Base-by-base conservation (phyloP, 768 basidiomycete species). In the Chiua virens region DNA sequence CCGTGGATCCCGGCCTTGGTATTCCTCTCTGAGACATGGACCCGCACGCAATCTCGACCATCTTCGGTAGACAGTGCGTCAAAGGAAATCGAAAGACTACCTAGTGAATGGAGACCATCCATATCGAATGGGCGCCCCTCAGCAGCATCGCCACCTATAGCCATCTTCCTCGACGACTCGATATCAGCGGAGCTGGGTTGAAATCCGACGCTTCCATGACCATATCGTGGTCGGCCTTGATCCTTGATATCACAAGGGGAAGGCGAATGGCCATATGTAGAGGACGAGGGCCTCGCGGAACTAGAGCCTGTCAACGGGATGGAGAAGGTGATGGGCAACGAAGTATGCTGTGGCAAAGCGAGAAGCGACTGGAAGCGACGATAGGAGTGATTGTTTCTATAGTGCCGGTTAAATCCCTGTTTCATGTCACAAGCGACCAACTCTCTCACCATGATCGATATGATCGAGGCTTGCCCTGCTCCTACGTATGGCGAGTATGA, bases 331-430 rank as follows among this genome's bases (percentile, higher is more conserved):
- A 80, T 76, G 43, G 82, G 81, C 13, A 82, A 59, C 22, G 79
- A 60, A 20, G 77, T 73, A 54, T 84, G 81, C 54, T 81, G 71
- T 44, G 85, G 79, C 71, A 87, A 74, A 20, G 87, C 84, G 47
- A 90, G 77, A 39, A 91, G 77, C 20, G 83, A 80, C 15, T n/a
- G 89, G 89, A 23, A 91, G 77, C 3, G 87, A 86, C 59, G 87
- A 90, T 39, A 90, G 76, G 41, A 91, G 78, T 59, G 87, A 86
- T 82, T 89, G 75, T 50, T 71, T 72, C 74, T 63, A 38, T 22
- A n/a, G 15, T 39, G 25, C 30, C 40, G 49, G 60, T 67, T 35
- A 68, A 54, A 44, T 42, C n/a, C 22, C 32, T 30, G 21, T 49
- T 44, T 41, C 20, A 40, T 37, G 27, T 37, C 23, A 15, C 35